Percentiles rank a stretch among this genome's conserved stretches.
phyloP scores from a whole-genome alignment of 331 rosid genomes.

The Quercus tomentella region DNA sequence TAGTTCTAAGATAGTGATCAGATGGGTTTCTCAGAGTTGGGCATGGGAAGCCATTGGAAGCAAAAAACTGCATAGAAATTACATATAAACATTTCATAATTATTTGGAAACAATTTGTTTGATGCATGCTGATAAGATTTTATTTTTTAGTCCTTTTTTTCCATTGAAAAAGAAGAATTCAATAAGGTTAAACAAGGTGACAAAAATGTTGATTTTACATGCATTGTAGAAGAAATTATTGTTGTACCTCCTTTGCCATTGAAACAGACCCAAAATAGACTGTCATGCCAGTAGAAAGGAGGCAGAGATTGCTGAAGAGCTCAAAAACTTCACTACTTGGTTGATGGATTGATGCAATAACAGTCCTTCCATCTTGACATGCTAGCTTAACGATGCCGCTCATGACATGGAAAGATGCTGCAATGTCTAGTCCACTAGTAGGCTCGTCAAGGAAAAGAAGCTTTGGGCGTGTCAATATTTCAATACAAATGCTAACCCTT shows the following conservation, averaged over 20 bases:
- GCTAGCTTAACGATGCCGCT: conserved; percentile 18
- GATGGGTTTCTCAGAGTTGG: conserved; percentile 33
- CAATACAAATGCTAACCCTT: conserved; percentile 63
- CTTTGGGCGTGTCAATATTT: conserved; percentile 44
- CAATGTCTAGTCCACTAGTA: conserved; percentile 65
- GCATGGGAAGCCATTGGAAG: conserved; percentile 35
- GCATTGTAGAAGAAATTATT: neutral
- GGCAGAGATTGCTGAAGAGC: conserved; percentile 39
- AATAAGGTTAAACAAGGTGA: no score
- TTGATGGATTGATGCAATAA: conserved; percentile 52
- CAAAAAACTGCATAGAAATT: conserved; percentile 21
- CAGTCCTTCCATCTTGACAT: conserved; percentile 17
- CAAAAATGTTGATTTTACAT: neutral
- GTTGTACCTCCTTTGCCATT: conserved; percentile 16
- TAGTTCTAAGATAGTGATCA: conserved; percentile 37
- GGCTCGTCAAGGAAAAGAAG: conserved; percentile 73
- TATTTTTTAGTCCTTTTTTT: no score
- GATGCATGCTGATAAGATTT: neutral
- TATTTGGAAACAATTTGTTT: neutral
- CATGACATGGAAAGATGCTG: conserved; percentile 54
- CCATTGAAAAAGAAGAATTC: no score
- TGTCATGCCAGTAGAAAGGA: conserved; percentile 49
- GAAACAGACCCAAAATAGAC: conserved; percentile 52
- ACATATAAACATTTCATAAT: neutral
- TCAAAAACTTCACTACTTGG: conserved; percentile 37